phyloP scores from a whole-genome alignment of 768 basidiomycete genomes.

The Mycena vulgaris region DNA sequence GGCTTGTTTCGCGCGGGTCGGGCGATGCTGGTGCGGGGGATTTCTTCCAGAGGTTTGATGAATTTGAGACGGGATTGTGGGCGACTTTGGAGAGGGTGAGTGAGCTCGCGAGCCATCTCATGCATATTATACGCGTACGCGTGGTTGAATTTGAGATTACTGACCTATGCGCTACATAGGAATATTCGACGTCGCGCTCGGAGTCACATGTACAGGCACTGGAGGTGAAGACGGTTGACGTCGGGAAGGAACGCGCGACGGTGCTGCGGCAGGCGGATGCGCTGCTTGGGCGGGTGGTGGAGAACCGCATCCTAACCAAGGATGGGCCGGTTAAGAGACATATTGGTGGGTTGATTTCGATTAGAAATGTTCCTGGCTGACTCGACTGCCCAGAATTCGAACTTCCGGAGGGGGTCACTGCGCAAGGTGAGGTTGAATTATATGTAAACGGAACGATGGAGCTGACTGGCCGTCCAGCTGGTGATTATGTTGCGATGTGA shows the following conservation, averaged over 20 bases:
- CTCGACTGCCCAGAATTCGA: constrained; percentile 54
- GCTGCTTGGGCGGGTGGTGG: constrained; percentile 55
- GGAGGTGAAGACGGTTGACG: constrained; percentile 49
- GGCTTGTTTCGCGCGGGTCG: constrained; percentile 55
- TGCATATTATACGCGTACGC: no score
- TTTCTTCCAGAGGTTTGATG: constrained; percentile 63
- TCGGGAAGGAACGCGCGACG: constrained; percentile 50
- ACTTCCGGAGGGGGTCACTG: constrained; percentile 55
- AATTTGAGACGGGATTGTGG: constrained; percentile 59
- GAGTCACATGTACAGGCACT: constrained; percentile 39
- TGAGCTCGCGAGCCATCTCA: no score
- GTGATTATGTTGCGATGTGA: constrained; percentile 65
- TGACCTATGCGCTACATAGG: no score
- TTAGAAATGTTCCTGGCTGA: no score
- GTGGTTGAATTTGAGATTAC: no score
- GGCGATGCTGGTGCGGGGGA: constrained; percentile 59
- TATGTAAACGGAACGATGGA: no score
- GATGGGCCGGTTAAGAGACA: constrained; percentile 59
- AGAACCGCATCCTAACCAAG: constrained; percentile 57
- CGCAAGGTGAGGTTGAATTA: constrained; percentile 40
- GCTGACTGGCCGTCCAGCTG: constrained; percentile 50
- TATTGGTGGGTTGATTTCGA: constrained; percentile 57
- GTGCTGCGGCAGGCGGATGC: constrained; percentile 57
- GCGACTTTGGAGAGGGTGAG: constrained; percentile 50
- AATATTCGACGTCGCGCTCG: constrained; percentile 47